Conservation (phyloP, 2,329 filamentous ascomycete genomes). For the Remersonia thermophila region DNA sequence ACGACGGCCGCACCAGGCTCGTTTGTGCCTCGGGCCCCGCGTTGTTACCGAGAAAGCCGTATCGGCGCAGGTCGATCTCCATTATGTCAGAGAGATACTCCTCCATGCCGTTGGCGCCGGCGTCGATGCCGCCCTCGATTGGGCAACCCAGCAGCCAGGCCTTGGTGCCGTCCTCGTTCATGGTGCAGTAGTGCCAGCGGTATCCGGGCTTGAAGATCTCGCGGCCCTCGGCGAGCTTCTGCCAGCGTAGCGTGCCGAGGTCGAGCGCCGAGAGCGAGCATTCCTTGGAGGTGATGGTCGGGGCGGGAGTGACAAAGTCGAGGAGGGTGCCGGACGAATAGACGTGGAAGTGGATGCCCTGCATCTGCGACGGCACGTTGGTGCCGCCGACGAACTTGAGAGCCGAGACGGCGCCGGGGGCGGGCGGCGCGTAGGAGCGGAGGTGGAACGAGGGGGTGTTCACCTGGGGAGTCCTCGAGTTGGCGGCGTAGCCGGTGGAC, state of each 20-base stretch:
- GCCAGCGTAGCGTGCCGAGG: conserved; percentile 78
- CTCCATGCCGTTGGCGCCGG: conserved; percentile 61
- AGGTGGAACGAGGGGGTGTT: conserved; percentile 54
- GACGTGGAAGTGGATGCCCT: conserved; percentile 88
- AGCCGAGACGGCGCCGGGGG: conserved; percentile 80
- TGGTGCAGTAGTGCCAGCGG: conserved; percentile 95
- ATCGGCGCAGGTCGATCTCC: conserved; percentile 82
- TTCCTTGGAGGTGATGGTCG: conserved; percentile 73
- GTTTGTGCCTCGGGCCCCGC: conserved; percentile 42
- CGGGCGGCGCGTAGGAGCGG: conserved; percentile 66
- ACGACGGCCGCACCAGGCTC: conserved; percentile 35
- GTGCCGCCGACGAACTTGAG: conserved; percentile 81
- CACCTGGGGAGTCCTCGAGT: conserved; percentile 54
- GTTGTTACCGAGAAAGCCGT: conserved; percentile 79
- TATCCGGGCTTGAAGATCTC: conserved; percentile 90
- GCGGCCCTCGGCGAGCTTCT: conserved; percentile 84
- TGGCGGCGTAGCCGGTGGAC: conserved; percentile 53
- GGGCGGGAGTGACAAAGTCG: conserved; percentile 86
- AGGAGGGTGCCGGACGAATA: conserved; percentile 87
- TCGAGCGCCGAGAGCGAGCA: conserved; percentile 87
- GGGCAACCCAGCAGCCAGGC: conserved; percentile 94
- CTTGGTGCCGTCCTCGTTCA: conserved; percentile 90
- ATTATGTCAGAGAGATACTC: conserved; percentile 92
- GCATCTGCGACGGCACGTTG: conserved; percentile 75
- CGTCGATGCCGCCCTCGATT: conserved; percentile 54